Base-by-base conservation (phyloP, 331 rosid genomes). In the Telfairia occidentalis region DNA sequence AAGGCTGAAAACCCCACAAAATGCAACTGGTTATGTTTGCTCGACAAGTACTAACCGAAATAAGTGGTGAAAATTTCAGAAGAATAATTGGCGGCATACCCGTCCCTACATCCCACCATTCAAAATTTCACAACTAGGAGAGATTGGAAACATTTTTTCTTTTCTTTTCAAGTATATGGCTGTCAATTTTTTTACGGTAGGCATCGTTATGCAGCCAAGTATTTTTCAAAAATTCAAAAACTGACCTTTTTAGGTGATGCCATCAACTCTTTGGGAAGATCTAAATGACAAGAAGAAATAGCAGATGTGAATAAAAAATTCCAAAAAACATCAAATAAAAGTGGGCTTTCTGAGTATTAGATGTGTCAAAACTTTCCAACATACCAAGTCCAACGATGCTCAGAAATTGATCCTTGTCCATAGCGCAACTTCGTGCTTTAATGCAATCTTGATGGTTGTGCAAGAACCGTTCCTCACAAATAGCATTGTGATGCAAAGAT, bases 361-460 rank as follows among this genome's bases (percentile, higher is more conserved):
- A 35, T 50, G 24, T 5, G 15, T 34, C 18, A 26, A 57, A 50
- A 34, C 5, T 76, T 61, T 23, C 49, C 37, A 10, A 48, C 42
- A 63, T 24, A 49, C 49, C 77, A 74, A 77, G 80, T 49, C 80
- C 80, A 48, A 77, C 40, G 7, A 37, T 21, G 65, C 72, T 65
- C 3, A 77, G 53, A 64, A 77, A 63, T 1, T 77, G 75, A 65
- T 48, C 80, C 28, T 64, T 64, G 54, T 77, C 28, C 53, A 77
- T 0, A 26, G 65, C 28, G 38, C 11, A 5, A 5, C 26, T 21
- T 26, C 24, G 63, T 5, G 66, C n/a, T 65, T 77, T 65, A 42
- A 77, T 64, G 65, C 80, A 77, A 0, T 64, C 54, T 77, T 65
- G 53, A 65, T 77, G 80, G 34, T 77, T 65, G 53, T 77, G 80